These are phyloP conservation scores for Brassica balearica DNA, from an alignment of 441 rosid species.

Conservation along the genomic window DNA sequence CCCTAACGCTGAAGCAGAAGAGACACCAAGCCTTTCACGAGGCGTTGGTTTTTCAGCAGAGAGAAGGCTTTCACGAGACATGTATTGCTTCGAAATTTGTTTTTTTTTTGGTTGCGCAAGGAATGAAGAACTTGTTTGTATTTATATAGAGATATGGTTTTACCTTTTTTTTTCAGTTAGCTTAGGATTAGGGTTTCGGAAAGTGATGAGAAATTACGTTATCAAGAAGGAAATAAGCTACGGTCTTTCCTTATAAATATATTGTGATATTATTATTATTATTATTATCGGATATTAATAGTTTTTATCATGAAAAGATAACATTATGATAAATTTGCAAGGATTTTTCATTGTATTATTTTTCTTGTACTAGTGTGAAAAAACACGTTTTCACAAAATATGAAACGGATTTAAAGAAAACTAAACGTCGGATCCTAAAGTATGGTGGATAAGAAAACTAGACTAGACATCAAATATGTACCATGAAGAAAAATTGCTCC, in stretches of 20 bases:
- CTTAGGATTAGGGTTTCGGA: conserved; percentile 18
- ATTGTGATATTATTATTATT: too few species aligned
- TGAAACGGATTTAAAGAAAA: not conserved
- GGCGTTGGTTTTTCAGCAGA: not conserved
- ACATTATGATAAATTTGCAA: not conserved
- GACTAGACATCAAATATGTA: not conserved
- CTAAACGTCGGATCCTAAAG: not conserved
- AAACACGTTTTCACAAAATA: not conserved
- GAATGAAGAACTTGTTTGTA: not conserved
- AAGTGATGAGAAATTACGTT: conserved; percentile 7
- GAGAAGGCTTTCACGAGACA: conserved; percentile 9
- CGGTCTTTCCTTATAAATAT: too few species aligned
- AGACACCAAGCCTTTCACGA: not conserved
- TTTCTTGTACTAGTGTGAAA: not conserved
- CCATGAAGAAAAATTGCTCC: not conserved
- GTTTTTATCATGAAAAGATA: too few species aligned
- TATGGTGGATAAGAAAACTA: not conserved
- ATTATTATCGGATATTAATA: too few species aligned
- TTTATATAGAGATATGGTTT: not conserved
- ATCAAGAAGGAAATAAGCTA: too few species aligned
- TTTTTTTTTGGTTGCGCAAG: not conserved
- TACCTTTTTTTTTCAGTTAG: not conserved
- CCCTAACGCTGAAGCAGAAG: not conserved
- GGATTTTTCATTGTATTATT: too few species aligned
- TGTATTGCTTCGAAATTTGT: not conserved